Base-by-base conservation (phyloP, 2,329 filamentous ascomycete species). In the Aspergillus pseudotamarii region DNA sequence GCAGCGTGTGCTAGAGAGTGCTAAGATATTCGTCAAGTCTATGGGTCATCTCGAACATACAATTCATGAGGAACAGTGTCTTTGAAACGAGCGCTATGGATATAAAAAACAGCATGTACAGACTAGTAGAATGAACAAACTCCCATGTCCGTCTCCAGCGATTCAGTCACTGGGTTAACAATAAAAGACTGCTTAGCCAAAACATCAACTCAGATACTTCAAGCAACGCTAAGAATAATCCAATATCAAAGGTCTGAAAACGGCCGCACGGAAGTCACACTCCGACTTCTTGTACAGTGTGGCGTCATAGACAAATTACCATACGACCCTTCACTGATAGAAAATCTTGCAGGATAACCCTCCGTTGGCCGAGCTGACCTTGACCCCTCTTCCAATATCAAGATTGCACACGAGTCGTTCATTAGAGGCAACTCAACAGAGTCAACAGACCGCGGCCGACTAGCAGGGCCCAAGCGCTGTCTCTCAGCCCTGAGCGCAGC, bases 1-100 rank as follows among this genome's bases (percentile, higher is more conserved):
- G 80, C 72, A 74, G 63, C 84, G 90, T 66, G 83, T 94, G 30
- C 71, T 93, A 72, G 86, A 92, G 64, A 94, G 91, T 73, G 92
- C 92, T 84, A 86, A 92, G 80, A 91, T 92, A 23, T 90, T 93
- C 72, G 81, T 89, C 2, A 80, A 73, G 67, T 80, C 72, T 4
- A 77, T 78, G 75, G 76, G 76, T 19, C 74, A 75, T 66, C 57
- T 59, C 21, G 72, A 73, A 53, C 75, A 78, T 69, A 69, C 71
- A 54, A 75, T 78, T 60, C 70, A 71, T 62, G 58, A 62, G 58
- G 72, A 73, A 62, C 61, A 62, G 59, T 67, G 38, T 60, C 38
- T 45, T 41, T 67, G 50, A 64, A 5, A 9, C 30, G n/a, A 23
- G 23, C 23, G 26, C 32, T 36, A 30, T 36, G 21, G 28, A 51